Base-by-base conservation (phyloP, 2,329 filamentous ascomycete species). In the Ascochyta rabiei region DNA sequence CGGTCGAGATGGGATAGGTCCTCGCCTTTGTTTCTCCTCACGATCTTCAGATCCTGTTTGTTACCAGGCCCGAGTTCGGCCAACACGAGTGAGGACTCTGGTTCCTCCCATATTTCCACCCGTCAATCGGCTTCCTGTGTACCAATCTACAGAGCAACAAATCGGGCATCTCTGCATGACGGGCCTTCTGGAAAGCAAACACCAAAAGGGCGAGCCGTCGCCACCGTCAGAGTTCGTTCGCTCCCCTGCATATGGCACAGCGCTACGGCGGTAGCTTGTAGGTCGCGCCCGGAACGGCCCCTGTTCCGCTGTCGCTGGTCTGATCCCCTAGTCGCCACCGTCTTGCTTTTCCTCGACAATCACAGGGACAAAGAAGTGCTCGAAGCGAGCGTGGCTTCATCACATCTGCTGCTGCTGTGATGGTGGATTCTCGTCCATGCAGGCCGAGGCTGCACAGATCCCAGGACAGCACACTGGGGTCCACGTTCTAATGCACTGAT, bases 1-100 rank as follows among this genome's bases (percentile, higher is more conserved):
- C 67, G 69, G 58, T 69, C n/a, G 57, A 64, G 40, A 69, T 73
- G 68, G 64, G 63, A 15, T 67, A 48, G 43, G 39, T 10, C n/a
- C n/a, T n/a, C n/a, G n/a, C n/a, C n/a, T n/a, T 8, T 16, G 1
- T 33, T 40, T 24, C 24, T 26, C 33, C 38, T 38, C 26, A 12
- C 26, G 9, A 28, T 12, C 26, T 10, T 28, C 26, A 28, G 26
- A 8, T 12, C 26, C 3, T 3, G 26, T 8, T 1, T 12, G 26
- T 8, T 1, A 3, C 26, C 21, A 23, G 1, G 8, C 7, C 26
- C 26, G 26, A 28, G 26, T 10, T 28, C 2, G 26, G 26, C 26
- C 26, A 28, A 28, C 26, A 28, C 9, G 3, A 28, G 10, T 8
- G 3, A 8, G 26, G 10, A 12, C 2, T 28, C 26, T 28, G 7